phyloP scores from a whole-genome alignment of 2,329 filamentous ascomycete genomes.

The Aspergillus bombycis region DNA sequence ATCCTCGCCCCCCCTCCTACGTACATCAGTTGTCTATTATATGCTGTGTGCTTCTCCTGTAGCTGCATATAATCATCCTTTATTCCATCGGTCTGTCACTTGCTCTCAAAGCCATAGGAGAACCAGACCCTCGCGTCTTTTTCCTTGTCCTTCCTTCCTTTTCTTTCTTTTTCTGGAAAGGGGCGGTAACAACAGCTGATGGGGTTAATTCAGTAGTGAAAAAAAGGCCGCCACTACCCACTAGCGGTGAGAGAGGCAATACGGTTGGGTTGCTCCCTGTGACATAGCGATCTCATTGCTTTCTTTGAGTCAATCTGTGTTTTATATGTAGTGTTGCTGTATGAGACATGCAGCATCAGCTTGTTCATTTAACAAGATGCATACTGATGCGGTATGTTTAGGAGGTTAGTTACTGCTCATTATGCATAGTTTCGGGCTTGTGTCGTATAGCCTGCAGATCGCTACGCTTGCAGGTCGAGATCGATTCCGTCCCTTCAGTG shows the following conservation, averaged over 20 bases:
- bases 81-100: not conserved
- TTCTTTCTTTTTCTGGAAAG: not conserved
- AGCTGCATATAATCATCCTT: not conserved
- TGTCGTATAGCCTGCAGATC: conserved; percentile 11
- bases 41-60: not conserved
- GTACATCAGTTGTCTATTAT: not conserved
- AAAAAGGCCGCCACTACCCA: not conserved
- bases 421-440: conserved; percentile 8
- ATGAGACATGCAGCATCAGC: not conserved
- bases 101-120: not conserved
- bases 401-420: conserved; percentile 5
- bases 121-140: not conserved
- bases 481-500: not conserved
- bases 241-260: not conserved
- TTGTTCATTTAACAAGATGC: not conserved
- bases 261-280: not conserved
- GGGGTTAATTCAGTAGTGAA: not conserved
- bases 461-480: not conserved
- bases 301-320: conserved; percentile 1
- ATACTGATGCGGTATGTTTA: conserved; percentile 4
- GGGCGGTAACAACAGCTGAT: not conserved
- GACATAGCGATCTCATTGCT: not conserved
- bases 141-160: not conserved
- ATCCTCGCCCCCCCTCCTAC: not conserved
- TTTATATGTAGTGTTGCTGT: conserved; percentile 2